Base-by-base conservation (phyloP, 805 yeast species). In the Jamesozyma piceae region DNA sequence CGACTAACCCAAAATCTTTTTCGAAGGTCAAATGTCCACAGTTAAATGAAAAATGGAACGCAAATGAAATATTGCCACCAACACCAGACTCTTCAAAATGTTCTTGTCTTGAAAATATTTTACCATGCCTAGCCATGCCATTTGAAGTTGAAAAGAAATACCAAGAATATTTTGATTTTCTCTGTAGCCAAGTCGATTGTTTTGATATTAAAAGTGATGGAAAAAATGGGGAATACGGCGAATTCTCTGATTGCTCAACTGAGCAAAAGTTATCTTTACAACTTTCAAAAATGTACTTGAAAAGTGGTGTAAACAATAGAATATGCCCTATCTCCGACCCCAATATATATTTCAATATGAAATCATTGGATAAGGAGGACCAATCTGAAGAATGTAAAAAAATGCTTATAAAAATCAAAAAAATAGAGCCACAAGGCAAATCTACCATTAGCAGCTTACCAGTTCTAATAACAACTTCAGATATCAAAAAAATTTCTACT, bases 31-130 rank as follows among this genome's bases (percentile, higher is more conserved):
- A 44, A n/a, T 55, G 61, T 35, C 60, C 60, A 5, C 20, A 42
- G 3, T 26, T 32, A n/a, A 35, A 35, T 3, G 6, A 35, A 2
- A 27, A 29, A n/a, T 84, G 92, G 92, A 63, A 66, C 41, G 90
- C 88, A 14, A 66, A 78, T 13, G 60, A 72, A 14, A 57, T 54
- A 9, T 66, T 81, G 50, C 92, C 94, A 39, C 84, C 82, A 46
- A 73, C 81, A 10, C 94, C 94, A 34, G 72, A 80, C 47, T 57
- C 65, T 37, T 65, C 58, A 20, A 72, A 72, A 36, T 84, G 92
- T 65, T 66, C 72, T 39, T 84, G 92, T 64, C 63, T 81, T 58
- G 64, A 72, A 33, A 50, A 54, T n/a, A 53, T 78, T 1, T 66
- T 79, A 50, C 56, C 67, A 11, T 84, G 92, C 67, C 75, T 74